Evolutionary conservation across 2,329 filamentous ascomycete genomes (phyloP).

Genomic region (Torrubiella hemipterigena): DNA sequence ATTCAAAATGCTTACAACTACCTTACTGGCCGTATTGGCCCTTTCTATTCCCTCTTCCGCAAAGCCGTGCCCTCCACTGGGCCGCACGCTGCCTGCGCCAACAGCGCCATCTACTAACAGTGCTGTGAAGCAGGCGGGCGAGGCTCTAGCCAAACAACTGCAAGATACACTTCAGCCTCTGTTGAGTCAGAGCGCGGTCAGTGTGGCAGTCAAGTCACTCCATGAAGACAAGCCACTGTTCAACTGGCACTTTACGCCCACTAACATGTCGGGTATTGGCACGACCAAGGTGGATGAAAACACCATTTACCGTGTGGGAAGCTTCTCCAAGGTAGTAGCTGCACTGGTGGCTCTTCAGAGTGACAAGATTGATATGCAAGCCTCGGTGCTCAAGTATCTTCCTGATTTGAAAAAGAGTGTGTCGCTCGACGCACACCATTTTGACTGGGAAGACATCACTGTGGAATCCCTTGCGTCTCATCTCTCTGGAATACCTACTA

Average conservation of each 20-base stretch:
- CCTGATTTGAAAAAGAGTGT: conserved; percentile 20
- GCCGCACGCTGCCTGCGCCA: conserved; percentile 25
- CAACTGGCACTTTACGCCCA: conserved; percentile 27
- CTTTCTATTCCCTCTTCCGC: too few relatives aligned
- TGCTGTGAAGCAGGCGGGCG: conserved; percentile 15
- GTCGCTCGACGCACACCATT: conserved; percentile 14
- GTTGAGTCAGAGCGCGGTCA: conserved; percentile 21
- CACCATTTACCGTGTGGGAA: conserved; percentile 22
- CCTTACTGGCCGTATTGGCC: too few relatives aligned
- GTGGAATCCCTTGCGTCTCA: conserved; percentile 31
- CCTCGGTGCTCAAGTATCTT: conserved; percentile 31
- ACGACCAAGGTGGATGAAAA: conserved; percentile 14
- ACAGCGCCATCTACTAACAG: conserved; percentile 17
- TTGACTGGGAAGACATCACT: conserved; percentile 35
- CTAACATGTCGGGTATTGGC: conserved; percentile 13
- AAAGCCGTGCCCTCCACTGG: conserved; percentile 28
- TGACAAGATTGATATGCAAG: conserved; percentile 20
- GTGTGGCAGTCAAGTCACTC: conserved; percentile 27
- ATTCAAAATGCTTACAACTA: too few relatives aligned
- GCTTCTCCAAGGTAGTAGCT: conserved; percentile 21
- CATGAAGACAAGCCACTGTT: conserved; percentile 24
- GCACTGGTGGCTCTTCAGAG: conserved; percentile 18
- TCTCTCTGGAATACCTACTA: conserved; percentile 27
- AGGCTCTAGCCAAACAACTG: conserved; percentile 12
- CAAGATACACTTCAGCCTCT: conserved; percentile 11